Evolutionary conservation across 1,139 yeast species (phyloP), one percentile per base, ranked within the genome.

Genomic region (Saccharomycopsis hybrid): DNA sequence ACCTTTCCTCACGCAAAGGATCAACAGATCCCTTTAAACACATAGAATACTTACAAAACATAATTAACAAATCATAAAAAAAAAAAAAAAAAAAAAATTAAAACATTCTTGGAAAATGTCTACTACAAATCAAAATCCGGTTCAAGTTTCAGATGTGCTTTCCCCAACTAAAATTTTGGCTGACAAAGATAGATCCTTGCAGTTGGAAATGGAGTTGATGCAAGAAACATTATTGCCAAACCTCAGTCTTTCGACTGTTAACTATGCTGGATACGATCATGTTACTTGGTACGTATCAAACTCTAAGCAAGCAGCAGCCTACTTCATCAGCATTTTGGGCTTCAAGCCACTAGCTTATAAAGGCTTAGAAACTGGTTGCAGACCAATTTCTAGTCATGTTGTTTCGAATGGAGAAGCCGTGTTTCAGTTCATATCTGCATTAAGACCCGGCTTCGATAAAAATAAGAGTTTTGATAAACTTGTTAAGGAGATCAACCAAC

Each of bases 331-430:
- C 13, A 65, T 76, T 3, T 74, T 80, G 69, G 95, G 94, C 0
- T 86, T 86, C 62, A 58, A 68, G 31, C 77, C 74, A 44, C 62
- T 82, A 44, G 94, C 89, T 1, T 78, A 73, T 58, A 72, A 65
- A 54, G 88, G 87, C 1, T 70, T 86, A 44, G 92, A 84, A 60
- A 83, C 82, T 1, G 86, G 84, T 1, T 76, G 84, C 3, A 70
- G 76, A 48, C 65, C 71, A 9, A 62, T 78, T 9, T 73, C 79
- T 4, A 70, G 83, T 1, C 84, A 82, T 58, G 94, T 82, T 0
- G 71, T 86, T 9, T 63, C 63, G 38, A 82, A 82, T 60, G 84
- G 84, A 1, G 60, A 68, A n/a, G 74, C 82, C 3, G 57, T 72
- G 0, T 68, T 86, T 57, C 86, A 82, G 54, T 74, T 79, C 55